phyloP scores from a whole-genome alignment of 805 yeast species.

The Lipomyces japonicus region DNA sequence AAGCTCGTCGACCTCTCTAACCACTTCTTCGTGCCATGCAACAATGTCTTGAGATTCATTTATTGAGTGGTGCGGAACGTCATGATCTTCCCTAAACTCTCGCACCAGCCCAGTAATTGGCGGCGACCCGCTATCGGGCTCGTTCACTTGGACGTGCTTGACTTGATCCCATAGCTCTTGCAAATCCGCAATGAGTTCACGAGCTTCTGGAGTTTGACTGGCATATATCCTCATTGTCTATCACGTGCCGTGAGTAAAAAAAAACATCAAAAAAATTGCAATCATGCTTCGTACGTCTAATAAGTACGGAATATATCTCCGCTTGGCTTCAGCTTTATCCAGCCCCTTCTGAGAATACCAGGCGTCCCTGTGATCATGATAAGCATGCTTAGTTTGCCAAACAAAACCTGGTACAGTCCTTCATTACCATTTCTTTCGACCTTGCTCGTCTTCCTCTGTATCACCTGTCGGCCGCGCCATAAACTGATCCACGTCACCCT shows the following conservation, averaged over 20 bases:
- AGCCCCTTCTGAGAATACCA: constrained; percentile 76
- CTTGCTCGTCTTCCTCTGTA: constrained; percentile 60
- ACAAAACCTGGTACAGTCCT: neutral
- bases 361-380: constrained; percentile 51
- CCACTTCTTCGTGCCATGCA: neutral
- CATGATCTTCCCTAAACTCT: neutral
- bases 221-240: constrained; percentile 66
- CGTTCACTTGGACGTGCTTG: constrained; percentile 42
- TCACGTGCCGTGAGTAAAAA: no score
- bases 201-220: constrained; percentile 60
- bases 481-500: constrained; percentile 71
- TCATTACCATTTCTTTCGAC: constrained; percentile 59
- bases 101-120: neutral
- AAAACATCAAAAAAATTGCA: no score
- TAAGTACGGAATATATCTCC: constrained; percentile 61
- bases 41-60: neutral
- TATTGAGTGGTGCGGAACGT: neutral
- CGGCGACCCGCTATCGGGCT: constrained; percentile 16
- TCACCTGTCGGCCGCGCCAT: constrained; percentile 60
- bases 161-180: constrained; percentile 74
- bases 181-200: constrained; percentile 61
- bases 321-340: constrained; percentile 66
- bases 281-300: constrained; percentile 44
- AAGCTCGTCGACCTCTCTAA: constrained; percentile 4
- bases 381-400: neutral